These are phyloP conservation scores for Astrothelium macrocarpum DNA, from an alignment of 495 filamentous ascomycete genomes.

Conservation along the genomic window DNA sequence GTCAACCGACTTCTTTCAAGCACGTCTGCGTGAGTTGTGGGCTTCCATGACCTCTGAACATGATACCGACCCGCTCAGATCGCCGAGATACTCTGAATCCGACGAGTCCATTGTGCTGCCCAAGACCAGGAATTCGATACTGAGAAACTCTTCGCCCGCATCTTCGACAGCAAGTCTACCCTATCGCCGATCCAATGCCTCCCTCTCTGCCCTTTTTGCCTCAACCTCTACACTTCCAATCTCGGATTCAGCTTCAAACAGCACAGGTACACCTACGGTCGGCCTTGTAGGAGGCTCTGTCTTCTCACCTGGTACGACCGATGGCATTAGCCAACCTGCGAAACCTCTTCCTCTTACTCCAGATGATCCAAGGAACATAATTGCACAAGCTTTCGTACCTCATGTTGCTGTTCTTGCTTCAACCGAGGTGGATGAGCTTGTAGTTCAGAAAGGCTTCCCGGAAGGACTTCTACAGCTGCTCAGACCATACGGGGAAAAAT, in stretches of 20 bases:
- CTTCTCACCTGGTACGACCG: constrained; percentile 27
- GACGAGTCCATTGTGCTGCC: constrained; percentile 44
- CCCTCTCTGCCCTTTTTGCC: constrained; percentile 34
- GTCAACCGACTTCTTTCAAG: constrained; percentile 4
- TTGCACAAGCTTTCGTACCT: constrained; percentile 77
- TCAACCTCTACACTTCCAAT: constrained; percentile 31
- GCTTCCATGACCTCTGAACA: constrained; percentile 50
- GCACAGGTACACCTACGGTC: constrained; percentile 27
- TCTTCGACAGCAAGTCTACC: constrained; percentile 32
- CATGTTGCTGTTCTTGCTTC: constrained; percentile 78
- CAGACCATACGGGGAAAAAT: constrained; percentile 80
- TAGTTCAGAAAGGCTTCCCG: constrained; percentile 74
- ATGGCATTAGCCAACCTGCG: constrained; percentile 13
- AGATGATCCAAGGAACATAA: constrained; percentile 62
- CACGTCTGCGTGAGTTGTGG: constrained; percentile 8
- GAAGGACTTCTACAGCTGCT: constrained; percentile 75
- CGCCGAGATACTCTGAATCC: constrained; percentile 48
- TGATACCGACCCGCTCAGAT: constrained; percentile 53
- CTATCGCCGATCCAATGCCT: constrained; percentile 34
- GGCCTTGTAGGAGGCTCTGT: constrained; percentile 25
- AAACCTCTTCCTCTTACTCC: constrained; percentile 13
- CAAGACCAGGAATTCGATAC: constrained; percentile 38
- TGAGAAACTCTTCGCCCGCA: constrained; percentile 47
- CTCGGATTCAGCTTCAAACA: constrained; percentile 23
- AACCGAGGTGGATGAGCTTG: constrained; percentile 67